Evolutionary conservation across 2,329 filamentous ascomycete species (phyloP).

Genomic region (Colletotrichum sp.): DNA sequence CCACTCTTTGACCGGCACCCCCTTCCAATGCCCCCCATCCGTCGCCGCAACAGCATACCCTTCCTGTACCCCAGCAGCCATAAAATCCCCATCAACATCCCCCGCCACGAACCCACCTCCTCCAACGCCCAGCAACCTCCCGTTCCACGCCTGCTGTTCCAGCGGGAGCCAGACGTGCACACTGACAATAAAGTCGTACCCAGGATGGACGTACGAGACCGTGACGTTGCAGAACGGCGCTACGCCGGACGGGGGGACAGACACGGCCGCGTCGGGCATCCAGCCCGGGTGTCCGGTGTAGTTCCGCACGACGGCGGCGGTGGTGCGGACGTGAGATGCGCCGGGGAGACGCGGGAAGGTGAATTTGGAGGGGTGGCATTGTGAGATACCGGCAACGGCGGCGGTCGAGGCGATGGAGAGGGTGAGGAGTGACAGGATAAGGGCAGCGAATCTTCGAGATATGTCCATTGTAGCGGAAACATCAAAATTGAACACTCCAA

Average conservation of each 20-base stretch:
- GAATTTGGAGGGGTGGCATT: not conserved
- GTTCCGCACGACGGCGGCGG: not conserved
- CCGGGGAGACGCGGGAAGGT: not conserved
- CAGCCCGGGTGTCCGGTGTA: not conserved
- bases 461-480: not conserved
- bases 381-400: accelerated
- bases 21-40: slow-evolving; percentile 22
- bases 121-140: slow-evolving; percentile 16
- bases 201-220: slow-evolving; percentile 9
- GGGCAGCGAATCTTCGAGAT: accelerated
- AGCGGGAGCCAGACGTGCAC: slow-evolving; percentile 21
- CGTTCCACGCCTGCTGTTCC: slow-evolving; percentile 12
- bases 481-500: accelerated
- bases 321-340: not conserved
- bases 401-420: not conserved
- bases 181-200: not conserved
- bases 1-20: slow-evolving; percentile 1
- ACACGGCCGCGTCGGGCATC: not conserved
- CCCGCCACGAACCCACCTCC: slow-evolving; percentile 18
- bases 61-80: slow-evolving; percentile 37
- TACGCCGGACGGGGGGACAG: not conserved
- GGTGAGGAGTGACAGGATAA: not conserved
- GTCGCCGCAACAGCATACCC: slow-evolving; percentile 26
- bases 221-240: slow-evolving; percentile 23
- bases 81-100: not conserved